phyloP scores from a whole-genome alignment of 1,139 yeast species.

The Suhomyces maxii region DNA sequence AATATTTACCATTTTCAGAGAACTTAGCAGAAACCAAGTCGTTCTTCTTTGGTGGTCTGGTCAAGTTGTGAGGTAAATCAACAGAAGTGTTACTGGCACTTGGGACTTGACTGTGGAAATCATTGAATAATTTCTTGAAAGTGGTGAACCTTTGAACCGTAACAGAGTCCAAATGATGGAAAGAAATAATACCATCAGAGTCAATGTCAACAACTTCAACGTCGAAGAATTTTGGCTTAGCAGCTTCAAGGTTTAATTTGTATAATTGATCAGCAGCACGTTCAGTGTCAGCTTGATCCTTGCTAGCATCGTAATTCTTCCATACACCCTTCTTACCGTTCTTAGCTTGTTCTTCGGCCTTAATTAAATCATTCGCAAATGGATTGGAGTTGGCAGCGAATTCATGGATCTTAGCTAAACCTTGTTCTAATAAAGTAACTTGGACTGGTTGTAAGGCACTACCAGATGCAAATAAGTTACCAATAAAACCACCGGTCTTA shows the following conservation, averaged over 20 bases:
- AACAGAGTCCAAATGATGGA: constrained; percentile 46
- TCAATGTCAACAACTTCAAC: constrained; percentile 59
- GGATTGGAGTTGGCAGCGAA: constrained; percentile 63
- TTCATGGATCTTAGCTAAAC: constrained; percentile 66
- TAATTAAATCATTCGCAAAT: constrained; percentile 50
- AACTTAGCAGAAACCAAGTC: constrained; percentile 62
- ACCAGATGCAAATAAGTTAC: constrained; percentile 59
- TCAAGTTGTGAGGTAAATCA: constrained; percentile 50
- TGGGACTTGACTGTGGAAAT: constrained; percentile 42
- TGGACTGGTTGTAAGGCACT: constrained; percentile 56
- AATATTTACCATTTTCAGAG: constrained; percentile 54
- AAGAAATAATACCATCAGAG: constrained; percentile 51
- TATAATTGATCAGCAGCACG: constrained; percentile 23
- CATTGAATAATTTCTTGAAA: constrained; percentile 50
- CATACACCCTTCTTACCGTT: constrained; percentile 61
- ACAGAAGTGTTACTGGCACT: constrained; percentile 38
- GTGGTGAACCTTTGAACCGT: constrained; percentile 34
- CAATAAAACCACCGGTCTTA: constrained; percentile 79
- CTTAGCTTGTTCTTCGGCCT: constrained; percentile 67
- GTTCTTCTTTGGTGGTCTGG: constrained; percentile 51
- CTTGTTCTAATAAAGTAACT: constrained; percentile 58
- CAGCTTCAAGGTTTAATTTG: constrained; percentile 25
- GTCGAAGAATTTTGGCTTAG: constrained; percentile 57
- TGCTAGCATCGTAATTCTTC: constrained; percentile 53
- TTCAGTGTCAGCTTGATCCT: constrained; percentile 24